A percentile compares a stretch with the other conserved stretches of the same genome.
phyloP scores from a whole-genome alignment of 2,329 filamentous ascomycete species.

The Arthroderma uncinatum region DNA sequence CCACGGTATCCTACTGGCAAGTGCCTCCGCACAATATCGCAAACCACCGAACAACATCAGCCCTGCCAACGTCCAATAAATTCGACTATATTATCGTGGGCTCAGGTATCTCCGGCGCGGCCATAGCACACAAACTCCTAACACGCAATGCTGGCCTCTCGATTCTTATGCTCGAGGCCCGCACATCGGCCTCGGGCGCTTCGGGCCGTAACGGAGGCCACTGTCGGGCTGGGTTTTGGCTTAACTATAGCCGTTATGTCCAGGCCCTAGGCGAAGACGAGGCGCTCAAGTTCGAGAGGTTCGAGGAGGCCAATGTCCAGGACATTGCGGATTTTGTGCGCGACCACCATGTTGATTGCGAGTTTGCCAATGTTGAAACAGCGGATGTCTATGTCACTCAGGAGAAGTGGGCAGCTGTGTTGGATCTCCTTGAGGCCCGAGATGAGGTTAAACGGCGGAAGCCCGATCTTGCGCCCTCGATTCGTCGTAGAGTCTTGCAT shows the following conservation, averaged over 20 bases:
- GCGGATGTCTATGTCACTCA: background rate
- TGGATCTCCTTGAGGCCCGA: background rate
- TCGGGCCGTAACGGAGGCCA: slow-evolving; percentile 1
- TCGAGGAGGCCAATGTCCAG: background rate
- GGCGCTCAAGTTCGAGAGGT: slow-evolving; percentile 1
- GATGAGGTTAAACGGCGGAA: background rate
- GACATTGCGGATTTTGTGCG: background rate
- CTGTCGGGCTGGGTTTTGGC: background rate
- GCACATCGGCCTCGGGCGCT: background rate
- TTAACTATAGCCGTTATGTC: background rate
- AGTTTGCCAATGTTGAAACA: background rate
- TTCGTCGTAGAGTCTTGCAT: background rate
- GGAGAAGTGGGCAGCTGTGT: background rate
- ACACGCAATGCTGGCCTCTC: background rate
- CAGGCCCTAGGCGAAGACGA: background rate
- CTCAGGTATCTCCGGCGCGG: background rate
- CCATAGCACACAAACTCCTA: background rate
- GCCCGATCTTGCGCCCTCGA: background rate
- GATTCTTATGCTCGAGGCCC: background rate
- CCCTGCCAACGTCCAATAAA: background rate
- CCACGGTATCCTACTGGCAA: background rate
- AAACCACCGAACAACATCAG: background rate
- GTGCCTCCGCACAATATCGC: background rate
- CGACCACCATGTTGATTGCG: background rate
- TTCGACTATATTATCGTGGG: slow-evolving; percentile 1